Base-by-base conservation (phyloP, 345 rosid genomes). In the Hevea brasiliensis region DNA sequence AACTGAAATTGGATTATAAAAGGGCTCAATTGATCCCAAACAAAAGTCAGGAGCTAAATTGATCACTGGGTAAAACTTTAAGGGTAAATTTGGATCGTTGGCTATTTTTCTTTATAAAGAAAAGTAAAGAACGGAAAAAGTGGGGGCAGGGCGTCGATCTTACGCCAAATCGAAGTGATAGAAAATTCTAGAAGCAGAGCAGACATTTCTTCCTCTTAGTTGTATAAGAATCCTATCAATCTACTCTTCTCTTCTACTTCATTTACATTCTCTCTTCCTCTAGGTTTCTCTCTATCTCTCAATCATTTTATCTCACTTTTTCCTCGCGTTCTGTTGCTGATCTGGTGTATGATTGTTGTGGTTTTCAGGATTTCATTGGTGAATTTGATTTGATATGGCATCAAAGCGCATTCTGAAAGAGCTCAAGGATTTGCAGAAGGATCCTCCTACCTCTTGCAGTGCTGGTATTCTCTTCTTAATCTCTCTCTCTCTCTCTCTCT, bases 391-490 rank as follows among this genome's bases (percentile, higher is more conserved):
- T 48, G 1, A 76, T 86, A 32, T 32, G 87, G 86, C 87, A 61
- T 82, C 87, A 6, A 84, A 79, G 70, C 75, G 86, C 67, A 86
- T 84, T 70, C 45, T 79, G 58, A 74, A 79, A 65, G 78, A 79
- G 78, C 78, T 79, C 27, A 79, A 74, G 45, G 77, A 82, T 75
- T 79, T 86, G 24, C 86, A 84, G 75, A 84, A 77, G 65, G 85
- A 84, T 77, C 89, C 87, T 68, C 87, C 89, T 15, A 74, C 85
- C 7, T 82, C 86, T 37, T 84, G 87, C 74, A 84, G 89, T 76
- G 85, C 89, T 61, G 89, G 89, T 85, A 40, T 60, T 35, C 4
- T 21, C 40, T 47, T 5, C 56, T 8, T 53, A 7, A 32, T 61
- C 1, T 7, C 6, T 37, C 35, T 2, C 0, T 40, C 7, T 26